A percentile compares a stretch with the other conserved stretches of the same genome.
phyloP scores from a whole-genome alignment of 208 protist genomes.

The Acanthamoeba royreba region DNA sequence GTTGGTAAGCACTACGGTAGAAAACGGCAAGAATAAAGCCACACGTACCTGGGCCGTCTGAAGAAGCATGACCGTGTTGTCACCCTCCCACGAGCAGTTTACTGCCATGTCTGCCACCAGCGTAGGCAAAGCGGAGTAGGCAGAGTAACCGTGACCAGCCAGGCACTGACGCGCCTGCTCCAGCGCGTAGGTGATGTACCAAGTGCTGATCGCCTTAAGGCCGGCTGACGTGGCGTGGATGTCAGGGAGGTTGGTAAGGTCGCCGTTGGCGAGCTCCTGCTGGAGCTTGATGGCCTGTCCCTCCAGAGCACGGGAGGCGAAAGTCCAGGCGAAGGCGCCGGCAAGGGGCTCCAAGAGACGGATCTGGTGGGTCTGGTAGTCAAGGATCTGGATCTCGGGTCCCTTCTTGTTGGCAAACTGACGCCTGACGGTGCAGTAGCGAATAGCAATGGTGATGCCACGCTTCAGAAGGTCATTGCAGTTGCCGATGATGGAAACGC shows the following conservation, averaged over 20 bases:
- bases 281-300: not conserved
- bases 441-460: conserved; percentile 43
- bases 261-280: conserved; percentile 7
- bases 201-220: conserved; percentile 42
- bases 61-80: conserved; percentile 51
- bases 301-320: not conserved
- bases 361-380: conserved; percentile 57
- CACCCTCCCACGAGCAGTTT: conserved; percentile 26
- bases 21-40: not conserved
- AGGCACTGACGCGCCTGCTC: conserved; percentile 1
- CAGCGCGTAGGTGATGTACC: not conserved
- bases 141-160: conserved; percentile 28
- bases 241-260: not conserved
- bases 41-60: conserved; percentile 21
- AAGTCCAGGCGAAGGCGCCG: not conserved
- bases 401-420: conserved; percentile 44
- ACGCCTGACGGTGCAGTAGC: conserved; percentile 63
- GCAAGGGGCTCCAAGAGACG: conserved; percentile 33
- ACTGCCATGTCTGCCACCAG: not conserved
- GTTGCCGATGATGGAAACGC: not conserved
- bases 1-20: no score
- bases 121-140: conserved; percentile 16
- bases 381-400: conserved; percentile 31
- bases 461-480: not conserved
- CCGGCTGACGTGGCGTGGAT: conserved; percentile 28